These are phyloP conservation scores for Vitis vinifera DNA, from an alignment of 164 flowering plant genomes.

Conservation along the genomic window ASM3070453v1 NC_081821.1:9055501-9056000, in stretches of 20 bases:
- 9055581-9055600: too few species aligned
- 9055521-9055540: too few species aligned
- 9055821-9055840: not conserved
- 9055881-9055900: constrained; percentile 66
- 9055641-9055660: not conserved
- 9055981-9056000: not conserved
- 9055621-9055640: not conserved
- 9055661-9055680: too few species aligned
- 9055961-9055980: not conserved
- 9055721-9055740: too few species aligned
- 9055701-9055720: too few species aligned
- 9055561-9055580: not conserved
- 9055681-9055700: too few species aligned
- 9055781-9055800: not conserved
- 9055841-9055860: constrained; percentile 25
- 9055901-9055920: constrained; percentile 10
- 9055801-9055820: not conserved
- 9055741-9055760: too few species aligned
- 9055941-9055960: not conserved
- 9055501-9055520: too few species aligned
- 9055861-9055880: constrained; percentile 74
- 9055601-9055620: too few species aligned
- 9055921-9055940: not conserved
- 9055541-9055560: not conserved
- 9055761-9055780: too few species aligned